These are phyloP conservation scores for Afroboletus lepidellus DNA, from an alignment of 1,284 basidiomycete species.

Conservation along the genomic window DNA sequence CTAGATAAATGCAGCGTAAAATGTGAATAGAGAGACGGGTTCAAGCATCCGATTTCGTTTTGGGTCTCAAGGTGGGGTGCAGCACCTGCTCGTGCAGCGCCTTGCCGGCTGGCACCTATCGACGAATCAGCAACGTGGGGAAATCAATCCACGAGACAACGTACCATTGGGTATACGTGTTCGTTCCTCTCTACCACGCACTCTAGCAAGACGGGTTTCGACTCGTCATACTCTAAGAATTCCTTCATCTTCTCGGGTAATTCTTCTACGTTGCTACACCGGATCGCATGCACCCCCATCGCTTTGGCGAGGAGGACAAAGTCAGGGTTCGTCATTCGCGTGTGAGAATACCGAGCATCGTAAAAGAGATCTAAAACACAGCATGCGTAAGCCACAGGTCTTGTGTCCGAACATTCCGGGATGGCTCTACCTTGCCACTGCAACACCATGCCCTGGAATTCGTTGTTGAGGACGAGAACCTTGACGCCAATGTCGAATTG, in stretches of 20 bases:
- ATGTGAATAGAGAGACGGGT: neutral
- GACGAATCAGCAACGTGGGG: constrained; percentile 5
- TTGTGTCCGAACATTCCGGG: neutral
- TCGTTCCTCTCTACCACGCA: constrained; percentile 85
- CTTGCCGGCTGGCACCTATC: constrained; percentile 81
- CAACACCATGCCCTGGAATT: constrained; percentile 97
- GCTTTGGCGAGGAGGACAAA: constrained; percentile 86
- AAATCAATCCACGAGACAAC: constrained; percentile 20
- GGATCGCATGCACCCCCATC: constrained; percentile 91
- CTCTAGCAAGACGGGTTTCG: constrained; percentile 88
- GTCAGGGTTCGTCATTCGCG: constrained; percentile 92
- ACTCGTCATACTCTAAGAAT: constrained; percentile 92
- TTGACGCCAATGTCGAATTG: constrained; percentile 95
- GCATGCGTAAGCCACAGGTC: constrained; percentile 1
- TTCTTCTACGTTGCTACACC: constrained; percentile 71
- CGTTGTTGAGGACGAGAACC: constrained; percentile 87
- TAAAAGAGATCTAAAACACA: constrained; percentile 85
- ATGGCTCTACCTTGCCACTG: constrained; percentile 87
- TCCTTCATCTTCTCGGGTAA: constrained; percentile 96
- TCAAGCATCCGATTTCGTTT: constrained; percentile 29
- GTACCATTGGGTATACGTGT: constrained; percentile 93
- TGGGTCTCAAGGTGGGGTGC: constrained; percentile 48
- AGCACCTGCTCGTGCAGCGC: constrained; percentile 87
- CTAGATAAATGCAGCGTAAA: neutral
- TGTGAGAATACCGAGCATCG: constrained; percentile 91